These are phyloP conservation scores for Plantago elongata DNA, from an alignment of 257 asterid genomes.

Conservation along the genomic window DNA sequence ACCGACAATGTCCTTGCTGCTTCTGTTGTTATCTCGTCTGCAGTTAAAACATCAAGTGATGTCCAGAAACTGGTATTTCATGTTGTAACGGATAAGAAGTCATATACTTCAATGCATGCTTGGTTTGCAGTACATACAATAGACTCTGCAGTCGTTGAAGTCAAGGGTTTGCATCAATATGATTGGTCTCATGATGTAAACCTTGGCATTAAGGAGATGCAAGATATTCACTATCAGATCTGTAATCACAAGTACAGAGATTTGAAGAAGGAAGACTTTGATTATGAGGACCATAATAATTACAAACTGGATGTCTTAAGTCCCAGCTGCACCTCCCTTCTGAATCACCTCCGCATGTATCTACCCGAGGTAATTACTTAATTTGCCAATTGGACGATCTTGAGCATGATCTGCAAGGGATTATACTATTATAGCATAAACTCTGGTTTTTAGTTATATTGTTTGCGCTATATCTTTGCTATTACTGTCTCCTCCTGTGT, in stretches of 20 bases:
- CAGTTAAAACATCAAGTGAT: conserved; percentile 39
- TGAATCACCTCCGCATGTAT: conserved; percentile 76
- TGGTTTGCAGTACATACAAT: conserved; percentile 78
- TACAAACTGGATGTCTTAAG: conserved; percentile 47
- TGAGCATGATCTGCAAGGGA: conserved; percentile 15
- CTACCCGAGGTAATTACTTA: conserved; percentile 71
- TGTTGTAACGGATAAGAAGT: conserved; percentile 77
- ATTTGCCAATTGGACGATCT: conserved; percentile 17
- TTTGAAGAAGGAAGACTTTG: conserved; percentile 37
- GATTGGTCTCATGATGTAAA: conserved; percentile 78
- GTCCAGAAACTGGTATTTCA: conserved; percentile 72
- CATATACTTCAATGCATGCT: conserved; percentile 79
- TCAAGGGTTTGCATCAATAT: conserved; percentile 80
- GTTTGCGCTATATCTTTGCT: no score
- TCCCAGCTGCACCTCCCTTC: conserved; percentile 65
- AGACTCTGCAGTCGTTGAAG: conserved; percentile 62
- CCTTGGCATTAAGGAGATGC: conserved; percentile 57
- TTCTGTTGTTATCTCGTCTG: conserved; percentile 71
- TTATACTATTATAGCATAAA: no score
- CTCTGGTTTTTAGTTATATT: no score
- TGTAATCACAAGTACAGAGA: conserved; percentile 41
- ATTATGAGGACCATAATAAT: conserved; percentile 33
- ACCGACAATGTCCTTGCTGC: conserved; percentile 93
- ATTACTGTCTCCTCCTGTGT: no score
- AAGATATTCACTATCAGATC: conserved; percentile 67